A percentile compares a stretch with the other conserved stretches of the same genome.
These are phyloP conservation scores for Diaporthe longicolla DNA, from an alignment of 2,329 filamentous ascomycete genomes.

Conservation along the genomic window DNA sequence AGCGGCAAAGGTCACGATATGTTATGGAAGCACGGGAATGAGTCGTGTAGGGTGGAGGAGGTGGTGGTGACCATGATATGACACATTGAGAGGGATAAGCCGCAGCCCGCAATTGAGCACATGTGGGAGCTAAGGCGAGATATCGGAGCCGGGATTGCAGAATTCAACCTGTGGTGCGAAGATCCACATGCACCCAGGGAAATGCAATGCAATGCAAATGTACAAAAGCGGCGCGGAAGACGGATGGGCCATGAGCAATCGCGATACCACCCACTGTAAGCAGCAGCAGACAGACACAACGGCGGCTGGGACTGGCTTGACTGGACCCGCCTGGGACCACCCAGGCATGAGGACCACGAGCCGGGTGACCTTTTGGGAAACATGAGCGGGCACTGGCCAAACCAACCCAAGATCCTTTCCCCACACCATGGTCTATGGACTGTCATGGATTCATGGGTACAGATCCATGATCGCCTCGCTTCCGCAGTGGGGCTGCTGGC, in stretches of 20 bases:
- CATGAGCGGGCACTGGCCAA: neutral
- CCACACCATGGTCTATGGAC: constrained; percentile 10
- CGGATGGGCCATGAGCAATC: neutral
- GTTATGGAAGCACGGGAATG: constrained; percentile 15
- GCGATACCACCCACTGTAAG: neutral
- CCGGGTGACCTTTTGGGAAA: constrained; percentile 9
- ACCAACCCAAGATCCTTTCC: constrained; percentile 4
- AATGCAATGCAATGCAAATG: constrained; percentile 32
- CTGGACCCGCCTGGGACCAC: constrained; percentile 12
- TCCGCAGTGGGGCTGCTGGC: constrained; percentile 18
- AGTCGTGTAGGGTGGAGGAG: constrained; percentile 10
- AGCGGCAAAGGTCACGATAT: constrained; percentile 19
- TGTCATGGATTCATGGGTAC: constrained; percentile 12
- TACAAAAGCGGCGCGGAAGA: constrained; percentile 3
- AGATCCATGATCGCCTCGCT: constrained; percentile 30
- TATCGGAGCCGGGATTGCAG: constrained; percentile 19
- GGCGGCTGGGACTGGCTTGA: neutral
- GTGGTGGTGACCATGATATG: constrained; percentile 16
- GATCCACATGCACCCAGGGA: constrained; percentile 31
- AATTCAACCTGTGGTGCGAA: constrained; percentile 4
- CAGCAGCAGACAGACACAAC: neutral
- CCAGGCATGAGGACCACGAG: neutral
- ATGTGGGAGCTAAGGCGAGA: constrained; percentile 15
- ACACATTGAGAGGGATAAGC: constrained; percentile 17
- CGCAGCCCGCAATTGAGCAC: neutral